Conservation (phyloP, 1,284 basidiomycete species). For the Volvariella volvacea region DNA sequence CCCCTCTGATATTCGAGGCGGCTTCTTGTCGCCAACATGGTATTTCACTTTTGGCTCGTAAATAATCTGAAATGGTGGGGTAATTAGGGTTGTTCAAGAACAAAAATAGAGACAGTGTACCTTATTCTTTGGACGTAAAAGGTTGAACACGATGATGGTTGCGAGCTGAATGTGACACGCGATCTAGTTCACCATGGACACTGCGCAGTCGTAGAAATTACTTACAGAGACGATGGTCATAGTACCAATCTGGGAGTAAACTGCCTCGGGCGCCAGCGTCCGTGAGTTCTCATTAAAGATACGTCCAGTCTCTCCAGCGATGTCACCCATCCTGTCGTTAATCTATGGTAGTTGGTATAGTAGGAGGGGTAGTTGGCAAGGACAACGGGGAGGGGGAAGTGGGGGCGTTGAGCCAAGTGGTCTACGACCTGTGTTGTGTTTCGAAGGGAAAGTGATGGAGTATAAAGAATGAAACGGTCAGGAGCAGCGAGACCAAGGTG, state of each 20-base stretch:
- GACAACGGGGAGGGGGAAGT: conserved; percentile 1
- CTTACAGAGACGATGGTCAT: conserved; percentile 66
- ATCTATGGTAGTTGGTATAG: too few species aligned
- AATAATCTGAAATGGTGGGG: conserved; percentile 27
- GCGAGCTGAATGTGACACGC: too few species aligned
- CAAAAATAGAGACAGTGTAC: conserved; percentile 23
- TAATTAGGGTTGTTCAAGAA: conserved; percentile 4
- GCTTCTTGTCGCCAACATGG: conserved; percentile 74
- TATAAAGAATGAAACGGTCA: too few species aligned
- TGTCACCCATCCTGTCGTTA: conserved; percentile 25
- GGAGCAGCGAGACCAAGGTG: too few species aligned
- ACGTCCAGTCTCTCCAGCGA: conserved; percentile 30
- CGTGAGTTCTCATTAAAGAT: conserved; percentile 41
- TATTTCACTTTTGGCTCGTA: conserved; percentile 91
- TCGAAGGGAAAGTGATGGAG: too few species aligned
- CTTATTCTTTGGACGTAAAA: conserved; percentile 77
- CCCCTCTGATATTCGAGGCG: conserved; percentile 77
- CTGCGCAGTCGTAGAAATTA: conserved; percentile 10
- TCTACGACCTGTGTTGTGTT: too few species aligned
- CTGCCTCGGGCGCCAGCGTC: conserved; percentile 73
- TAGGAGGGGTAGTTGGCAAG: conserved; percentile 2
- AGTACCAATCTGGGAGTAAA: conserved; percentile 74
- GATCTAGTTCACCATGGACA: conserved; percentile 7
- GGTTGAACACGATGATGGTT: conserved; percentile 66
- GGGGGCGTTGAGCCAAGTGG: conserved; percentile 2